Evolutionary conservation across 768 basidiomycete genomes (phyloP), one percentile per base, ranked within the genome.

Genomic region (Phanerochaete sordida): DNA sequence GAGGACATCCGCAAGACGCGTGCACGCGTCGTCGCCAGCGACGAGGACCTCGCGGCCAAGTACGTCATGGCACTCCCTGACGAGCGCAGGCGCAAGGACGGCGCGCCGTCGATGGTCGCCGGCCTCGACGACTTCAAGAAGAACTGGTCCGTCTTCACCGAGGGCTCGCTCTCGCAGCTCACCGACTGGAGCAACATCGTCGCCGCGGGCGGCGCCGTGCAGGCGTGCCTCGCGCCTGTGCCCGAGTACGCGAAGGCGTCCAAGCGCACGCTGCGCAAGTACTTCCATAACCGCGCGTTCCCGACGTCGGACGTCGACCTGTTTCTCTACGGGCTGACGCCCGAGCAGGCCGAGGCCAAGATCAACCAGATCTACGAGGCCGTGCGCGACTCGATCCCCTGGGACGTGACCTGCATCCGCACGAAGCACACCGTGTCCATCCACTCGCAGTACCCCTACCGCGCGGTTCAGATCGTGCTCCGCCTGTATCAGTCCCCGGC

Each of bases 351-450:
- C 0, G 84, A 87, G 64, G 76, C 70, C 54, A 86, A 86, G 76
- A 84, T 85, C 62, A 71, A 77, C 52, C 60, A 71, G 31, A 85
- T 87, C 31, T 87, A 83, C 64, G 82, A 85, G 64, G 85, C 85
- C 5, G 82, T 88, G 24, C 75, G 84, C 23, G 84, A 86, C 66
- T 83, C 84, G 11, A 79, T 87, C 35, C 84, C 84, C 27, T 86
- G 85, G 85, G 86, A 86, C 66, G 82, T 84, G 16, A 86, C 84
- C 28, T 86, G 84, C 53, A 80, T 87, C 58, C 79, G 85, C 43
- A 84, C 84, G 58, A 86, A 84, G 70, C 84, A 88, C 63, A 84
- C 84, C 0, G 75, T 86, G 45, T 86, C 85, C 15, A 85, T 87
- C 64, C 81, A 86, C 66, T 84, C 84, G 79, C 61, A 55, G 81